These are phyloP conservation scores for Perilla frutescens DNA, from an alignment of 257 asterid species.

Conservation along the genomic window DNA sequence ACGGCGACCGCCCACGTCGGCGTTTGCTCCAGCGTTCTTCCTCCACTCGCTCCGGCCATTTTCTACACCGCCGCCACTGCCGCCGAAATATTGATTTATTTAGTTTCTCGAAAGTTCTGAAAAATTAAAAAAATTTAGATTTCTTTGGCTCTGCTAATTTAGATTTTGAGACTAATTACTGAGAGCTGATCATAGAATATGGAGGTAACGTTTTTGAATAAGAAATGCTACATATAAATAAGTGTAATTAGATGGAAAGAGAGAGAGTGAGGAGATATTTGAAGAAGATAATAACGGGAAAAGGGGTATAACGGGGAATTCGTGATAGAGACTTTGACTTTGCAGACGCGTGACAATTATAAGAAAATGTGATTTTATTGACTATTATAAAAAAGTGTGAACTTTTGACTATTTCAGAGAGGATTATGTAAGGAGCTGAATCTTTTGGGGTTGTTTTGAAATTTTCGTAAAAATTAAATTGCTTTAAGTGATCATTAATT, in stretches of 20 bases:
- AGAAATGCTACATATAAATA: not conserved
- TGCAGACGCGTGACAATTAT: constrained; percentile 24
- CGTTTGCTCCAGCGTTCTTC: constrained; percentile 76
- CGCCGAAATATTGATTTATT: no score
- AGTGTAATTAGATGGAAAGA: not conserved
- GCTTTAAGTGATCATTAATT: no score
- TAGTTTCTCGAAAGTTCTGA: no score
- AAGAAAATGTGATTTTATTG: not conserved
- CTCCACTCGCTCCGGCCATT: constrained; percentile 79
- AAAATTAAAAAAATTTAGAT: no score
- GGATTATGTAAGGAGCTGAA: not conserved
- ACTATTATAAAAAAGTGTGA: constrained; percentile 20
- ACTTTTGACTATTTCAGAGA: not conserved
- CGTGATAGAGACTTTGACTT: constrained; percentile 22
- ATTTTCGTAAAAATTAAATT: no score
- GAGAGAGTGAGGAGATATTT: not conserved
- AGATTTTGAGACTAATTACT: no score
- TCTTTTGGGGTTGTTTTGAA: not conserved
- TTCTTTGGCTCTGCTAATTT: not conserved
- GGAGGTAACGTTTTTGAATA: not conserved
- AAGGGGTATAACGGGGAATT: constrained; percentile 14
- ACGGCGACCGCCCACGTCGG: constrained; percentile 97
- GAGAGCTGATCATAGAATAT: not conserved
- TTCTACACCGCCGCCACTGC: constrained; percentile 23
- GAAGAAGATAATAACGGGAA: not conserved